These are phyloP conservation scores for Agroathelia rolfsii DNA, from an alignment of 1,284 basidiomycete species.

Conservation along the genomic window DNA sequence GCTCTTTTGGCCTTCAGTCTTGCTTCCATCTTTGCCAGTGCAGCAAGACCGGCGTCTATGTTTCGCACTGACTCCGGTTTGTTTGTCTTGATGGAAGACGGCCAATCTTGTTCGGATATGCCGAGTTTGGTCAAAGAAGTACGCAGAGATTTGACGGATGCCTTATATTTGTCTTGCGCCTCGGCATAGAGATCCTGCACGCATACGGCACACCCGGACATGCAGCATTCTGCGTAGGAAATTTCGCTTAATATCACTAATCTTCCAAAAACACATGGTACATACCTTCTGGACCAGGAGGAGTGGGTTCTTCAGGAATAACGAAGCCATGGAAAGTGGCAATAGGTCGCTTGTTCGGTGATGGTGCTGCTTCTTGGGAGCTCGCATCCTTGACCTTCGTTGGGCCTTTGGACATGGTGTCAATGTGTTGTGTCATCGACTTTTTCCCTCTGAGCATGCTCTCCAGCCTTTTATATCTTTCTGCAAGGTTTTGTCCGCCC, in stretches of 20 bases:
- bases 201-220: conserved; percentile 85
- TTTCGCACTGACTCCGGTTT: too few species aligned
- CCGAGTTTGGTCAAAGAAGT: conserved; percentile 34
- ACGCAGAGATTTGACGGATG: conserved; percentile 42
- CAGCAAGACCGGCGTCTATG: too few species aligned
- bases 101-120: conserved; percentile 62
- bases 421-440: conserved; percentile 23
- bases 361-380: conserved; percentile 6
- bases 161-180: conserved; percentile 56
- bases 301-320: conserved; percentile 48
- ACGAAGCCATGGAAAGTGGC: conserved; percentile 43
- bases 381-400: too few species aligned
- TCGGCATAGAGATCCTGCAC: conserved; percentile 84
- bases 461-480: conserved; percentile 46
- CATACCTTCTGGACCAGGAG: conserved; percentile 57
- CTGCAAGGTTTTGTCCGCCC: conserved; percentile 39
- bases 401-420: conserved; percentile 12
- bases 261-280: conserved; percentile 8
- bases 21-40: too few species aligned
- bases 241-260: conserved; percentile 3
- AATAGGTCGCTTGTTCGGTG: conserved; percentile 6
- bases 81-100: too few species aligned
- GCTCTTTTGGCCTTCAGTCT: too few species aligned
- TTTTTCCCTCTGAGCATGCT: conserved; percentile 39
- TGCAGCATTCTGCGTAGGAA: conserved; percentile 71